Evolutionary conservation across 805 yeast species (phyloP), one percentile per base, ranked within the genome.

Genomic region (Ogataea haglerorum): DNA sequence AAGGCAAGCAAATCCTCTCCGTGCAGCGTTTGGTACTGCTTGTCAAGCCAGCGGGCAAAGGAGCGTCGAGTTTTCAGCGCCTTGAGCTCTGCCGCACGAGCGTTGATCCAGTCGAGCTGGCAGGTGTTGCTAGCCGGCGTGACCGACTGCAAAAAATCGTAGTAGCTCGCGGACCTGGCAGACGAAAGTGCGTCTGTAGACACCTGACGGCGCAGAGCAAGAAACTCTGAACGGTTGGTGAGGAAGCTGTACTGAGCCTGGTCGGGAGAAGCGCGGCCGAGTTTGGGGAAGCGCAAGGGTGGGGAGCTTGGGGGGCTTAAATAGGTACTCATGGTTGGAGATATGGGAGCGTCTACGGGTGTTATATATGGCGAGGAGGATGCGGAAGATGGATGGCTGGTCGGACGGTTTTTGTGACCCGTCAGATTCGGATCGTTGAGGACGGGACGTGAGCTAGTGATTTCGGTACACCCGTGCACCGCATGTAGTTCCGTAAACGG

Each of bases 71-170:
- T 47, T 24, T 40, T 38, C 29, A 50, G 38, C 2, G 15, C 8
- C 19, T 18, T 34, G n/a, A 53, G 43, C 27, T 30, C 38, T 3
- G 26, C 16, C 7, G 39, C 32, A 21, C 43, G 34, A 12, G 23
- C 22, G 6, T 31, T 21, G 16, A 53, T 25, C 57, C 57, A 53
- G 18, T 47, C 30, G 10, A 46, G 37, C 38, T 53, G 57, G 10
- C 6, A 14, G 2, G 16, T n/a, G 38, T 53, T 47, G 17, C 34
- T 19, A 9, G 42, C 37, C 1, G 39, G 22, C 10, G 55, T 49
- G n/a, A 44, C 21, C 5, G 45, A 37, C 21, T 32, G 33, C 19
- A 51, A 22, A 12, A 40, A 42, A 23, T 42, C 44, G 23, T 32
- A 40, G 30, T 46, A 46, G 23, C 38, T 46, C n/a, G 39, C 18